Conservation (phyloP, 2,329 filamentous ascomycete species). For the Epichloe typhina region DNA sequence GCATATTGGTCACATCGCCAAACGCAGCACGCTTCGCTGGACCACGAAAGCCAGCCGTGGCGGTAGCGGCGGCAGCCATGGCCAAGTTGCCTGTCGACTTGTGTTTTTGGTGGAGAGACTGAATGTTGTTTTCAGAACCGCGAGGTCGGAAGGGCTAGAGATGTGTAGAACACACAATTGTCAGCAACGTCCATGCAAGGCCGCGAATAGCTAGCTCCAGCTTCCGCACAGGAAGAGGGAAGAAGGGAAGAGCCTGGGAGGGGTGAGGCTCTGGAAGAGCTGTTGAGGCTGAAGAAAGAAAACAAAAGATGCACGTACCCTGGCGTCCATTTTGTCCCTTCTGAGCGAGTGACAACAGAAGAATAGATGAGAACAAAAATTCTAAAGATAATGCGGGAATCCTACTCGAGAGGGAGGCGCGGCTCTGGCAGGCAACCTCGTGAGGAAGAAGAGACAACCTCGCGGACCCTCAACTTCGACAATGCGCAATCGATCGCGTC, state of each 20-base stretch:
- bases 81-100: slow-evolving; percentile 59
- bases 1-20: slow-evolving; percentile 67
- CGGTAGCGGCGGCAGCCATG: slow-evolving; percentile 13
- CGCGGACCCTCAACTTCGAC: neutral
- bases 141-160: slow-evolving; percentile 27
- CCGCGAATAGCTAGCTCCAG: neutral
- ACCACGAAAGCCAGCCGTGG: slow-evolving; percentile 20
- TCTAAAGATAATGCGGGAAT: neutral
- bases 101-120: slow-evolving; percentile 59
- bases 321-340: slow-evolving; percentile 5
- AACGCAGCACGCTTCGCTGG: slow-evolving; percentile 65
- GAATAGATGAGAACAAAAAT: neutral
- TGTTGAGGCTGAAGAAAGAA: neutral
- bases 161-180: neutral
- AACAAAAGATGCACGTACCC: slow-evolving; percentile 1
- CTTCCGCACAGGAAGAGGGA: neutral
- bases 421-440: neutral
- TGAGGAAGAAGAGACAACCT: slow-evolving; percentile 3
- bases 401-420: slow-evolving; percentile 2
- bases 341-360: neutral
- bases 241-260: neutral
- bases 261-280: too few relatives aligned
- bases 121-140: slow-evolving; percentile 41
- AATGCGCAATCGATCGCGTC: slow-evolving; percentile 1
- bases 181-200: neutral